A percentile compares a stretch with the other conserved stretches of the same genome.
These are phyloP conservation scores for Trichoderma pleuroti DNA, from an alignment of 2,329 filamentous ascomycete genomes.

Conservation along the genomic window DNA sequence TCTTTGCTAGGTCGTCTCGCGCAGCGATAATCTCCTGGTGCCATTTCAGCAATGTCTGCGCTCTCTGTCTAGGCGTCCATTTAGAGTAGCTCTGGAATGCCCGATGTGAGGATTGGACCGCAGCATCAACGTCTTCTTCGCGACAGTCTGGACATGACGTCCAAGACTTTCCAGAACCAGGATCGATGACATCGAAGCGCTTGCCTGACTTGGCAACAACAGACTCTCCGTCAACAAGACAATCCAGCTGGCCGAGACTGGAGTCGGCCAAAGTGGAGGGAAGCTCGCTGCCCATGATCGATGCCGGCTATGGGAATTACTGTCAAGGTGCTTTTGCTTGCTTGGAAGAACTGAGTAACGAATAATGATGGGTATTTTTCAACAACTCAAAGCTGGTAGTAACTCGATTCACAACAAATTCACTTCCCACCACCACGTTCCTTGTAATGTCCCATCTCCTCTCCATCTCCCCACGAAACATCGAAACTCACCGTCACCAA, in stretches of 20 bases:
- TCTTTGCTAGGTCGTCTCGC: constrained; percentile 38
- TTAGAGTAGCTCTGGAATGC: constrained; percentile 39
- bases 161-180: constrained; percentile 49
- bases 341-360: neutral
- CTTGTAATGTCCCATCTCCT: neutral
- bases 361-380: neutral
- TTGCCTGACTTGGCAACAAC: constrained; percentile 42
- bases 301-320: neutral
- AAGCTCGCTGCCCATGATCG: constrained; percentile 21
- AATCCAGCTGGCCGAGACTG: constrained; percentile 47
- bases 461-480: neutral
- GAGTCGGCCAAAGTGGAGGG: constrained; percentile 46
- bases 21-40: constrained; percentile 34
- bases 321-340: neutral
- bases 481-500: neutral
- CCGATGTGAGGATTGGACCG: constrained; percentile 35
- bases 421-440: neutral
- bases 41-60: constrained; percentile 37
- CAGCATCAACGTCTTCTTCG: constrained; percentile 38
- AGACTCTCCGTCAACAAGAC: constrained; percentile 48
- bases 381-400: neutral
- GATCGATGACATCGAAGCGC: constrained; percentile 52
- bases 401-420: neutral
- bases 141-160: constrained; percentile 47
- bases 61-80: constrained; percentile 35